phyloP scores from a whole-genome alignment of 202 grass and related monocot species.

The Schoenoplectus tabernaemontani region DNA sequence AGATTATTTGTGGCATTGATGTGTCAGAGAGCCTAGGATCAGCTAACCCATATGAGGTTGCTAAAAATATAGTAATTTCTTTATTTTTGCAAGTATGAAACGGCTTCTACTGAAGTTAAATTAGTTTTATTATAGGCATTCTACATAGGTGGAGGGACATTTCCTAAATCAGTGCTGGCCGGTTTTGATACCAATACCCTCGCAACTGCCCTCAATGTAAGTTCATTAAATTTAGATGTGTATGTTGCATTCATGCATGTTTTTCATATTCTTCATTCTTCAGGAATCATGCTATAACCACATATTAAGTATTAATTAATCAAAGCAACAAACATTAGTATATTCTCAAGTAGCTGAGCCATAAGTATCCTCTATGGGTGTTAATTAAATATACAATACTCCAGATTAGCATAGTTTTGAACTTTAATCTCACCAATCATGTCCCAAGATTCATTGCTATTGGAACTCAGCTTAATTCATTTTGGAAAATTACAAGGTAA shows the following conservation, averaged over 20 bases:
- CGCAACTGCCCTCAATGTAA: conserved; percentile 61
- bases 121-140: conserved; percentile 40
- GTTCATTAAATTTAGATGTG: neutral
- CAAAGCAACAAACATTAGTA: neutral
- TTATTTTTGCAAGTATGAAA: neutral
- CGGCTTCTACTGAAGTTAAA: neutral
- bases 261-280: neutral
- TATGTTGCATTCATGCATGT: neutral
- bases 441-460: neutral
- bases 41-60: conserved; percentile 51
- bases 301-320: neutral
- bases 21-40: conserved; percentile 52
- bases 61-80: neutral
- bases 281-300: neutral
- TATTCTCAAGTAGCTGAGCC: neutral
- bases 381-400: neutral
- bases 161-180: conserved; percentile 35
- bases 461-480: neutral
- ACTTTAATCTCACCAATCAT: neutral
- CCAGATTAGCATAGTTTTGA: neutral
- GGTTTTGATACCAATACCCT: conserved; percentile 59
- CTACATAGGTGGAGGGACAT: conserved; percentile 43
- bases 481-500: neutral
- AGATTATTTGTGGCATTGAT: conserved; percentile 87
- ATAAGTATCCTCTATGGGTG: neutral